Evolutionary conservation across 2,329 filamentous ascomycete species (phyloP).

Genomic region (Thelonectria discophora): DNA sequence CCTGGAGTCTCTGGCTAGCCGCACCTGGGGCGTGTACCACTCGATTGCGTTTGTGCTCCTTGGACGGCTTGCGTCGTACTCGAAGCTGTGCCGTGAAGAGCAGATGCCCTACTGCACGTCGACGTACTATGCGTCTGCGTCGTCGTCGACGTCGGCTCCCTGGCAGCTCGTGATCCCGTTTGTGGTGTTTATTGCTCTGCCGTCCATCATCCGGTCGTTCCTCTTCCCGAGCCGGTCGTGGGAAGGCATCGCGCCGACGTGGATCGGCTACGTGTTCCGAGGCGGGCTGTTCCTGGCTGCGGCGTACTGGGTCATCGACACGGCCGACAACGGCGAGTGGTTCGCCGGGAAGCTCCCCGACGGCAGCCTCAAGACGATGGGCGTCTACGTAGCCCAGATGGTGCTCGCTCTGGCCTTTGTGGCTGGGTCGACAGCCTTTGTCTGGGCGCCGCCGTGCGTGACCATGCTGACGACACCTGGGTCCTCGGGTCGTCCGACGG

Average conservation of each 20-base stretch:
- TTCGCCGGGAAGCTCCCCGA: constrained; percentile 64
- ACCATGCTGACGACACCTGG: constrained; percentile 68
- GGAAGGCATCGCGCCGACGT: constrained; percentile 83
- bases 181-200: constrained; percentile 74
- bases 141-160: constrained; percentile 88
- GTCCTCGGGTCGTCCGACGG: constrained; percentile 58
- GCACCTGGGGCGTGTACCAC: constrained; percentile 82
- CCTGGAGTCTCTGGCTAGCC: constrained; percentile 71
- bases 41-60: constrained; percentile 84
- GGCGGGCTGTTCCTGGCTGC: constrained; percentile 78
- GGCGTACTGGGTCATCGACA: constrained; percentile 87
- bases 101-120: constrained; percentile 97
- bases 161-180: constrained; percentile 90
- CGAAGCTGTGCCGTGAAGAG: constrained; percentile 93
- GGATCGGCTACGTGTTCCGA: constrained; percentile 84
- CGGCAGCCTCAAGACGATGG: constrained; percentile 73
- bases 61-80: constrained; percentile 82
- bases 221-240: constrained; percentile 86
- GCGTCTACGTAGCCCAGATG: constrained; percentile 81
- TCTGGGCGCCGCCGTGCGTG: constrained; percentile 86
- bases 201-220: constrained; percentile 80
- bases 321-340: constrained; percentile 88
- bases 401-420: constrained; percentile 82
- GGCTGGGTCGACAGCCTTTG: constrained; percentile 84
- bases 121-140: constrained; percentile 92